phyloP scores from a whole-genome alignment of 2,329 filamentous ascomycete genomes.

The Diplocarpon mali region DNA sequence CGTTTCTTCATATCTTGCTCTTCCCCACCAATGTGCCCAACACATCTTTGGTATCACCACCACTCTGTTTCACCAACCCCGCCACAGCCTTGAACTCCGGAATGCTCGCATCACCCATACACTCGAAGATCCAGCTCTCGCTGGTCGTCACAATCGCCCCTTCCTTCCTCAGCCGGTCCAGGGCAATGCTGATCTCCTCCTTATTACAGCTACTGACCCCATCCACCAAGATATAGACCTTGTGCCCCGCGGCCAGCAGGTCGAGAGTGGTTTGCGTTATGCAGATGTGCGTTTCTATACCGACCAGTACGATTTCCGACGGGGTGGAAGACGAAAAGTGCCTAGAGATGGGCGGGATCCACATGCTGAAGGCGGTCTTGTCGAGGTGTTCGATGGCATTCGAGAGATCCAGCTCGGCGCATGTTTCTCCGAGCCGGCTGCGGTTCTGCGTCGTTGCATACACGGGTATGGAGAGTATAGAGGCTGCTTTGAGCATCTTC shows the following conservation, averaged over 20 bases:
- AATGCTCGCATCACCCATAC: constrained; percentile 69
- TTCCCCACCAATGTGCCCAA: constrained; percentile 56
- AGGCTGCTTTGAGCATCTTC: constrained; percentile 57
- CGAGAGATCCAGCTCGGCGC: constrained; percentile 53
- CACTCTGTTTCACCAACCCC: constrained; percentile 66
- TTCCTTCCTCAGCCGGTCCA: constrained; percentile 63
- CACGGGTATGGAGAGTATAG: constrained; percentile 62
- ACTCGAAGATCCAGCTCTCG: constrained; percentile 85
- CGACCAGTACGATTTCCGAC: constrained; percentile 64
- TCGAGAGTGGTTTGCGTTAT: constrained; percentile 87
- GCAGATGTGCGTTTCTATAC: constrained; percentile 91
- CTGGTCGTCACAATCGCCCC: constrained; percentile 75
- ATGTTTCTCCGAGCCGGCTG: constrained; percentile 67
- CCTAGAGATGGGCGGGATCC: constrained; percentile 53
- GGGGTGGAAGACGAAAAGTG: constrained; percentile 28
- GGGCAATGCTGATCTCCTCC: constrained; percentile 69
- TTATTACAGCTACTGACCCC: constrained; percentile 80
- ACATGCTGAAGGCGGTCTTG: constrained; percentile 89
- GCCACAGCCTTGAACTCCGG: constrained; percentile 64
- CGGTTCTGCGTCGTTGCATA: constrained; percentile 80
- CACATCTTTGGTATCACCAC: constrained; percentile 56
- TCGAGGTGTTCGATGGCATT: constrained; percentile 52
- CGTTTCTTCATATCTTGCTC: constrained; percentile 41
- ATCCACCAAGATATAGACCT: constrained; percentile 80
- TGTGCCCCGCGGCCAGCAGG: constrained; percentile 61